These are phyloP conservation scores for Collybiopsis luxurians DNA, from an alignment of 768 basidiomycete genomes.

Conservation along the genomic window DNA sequence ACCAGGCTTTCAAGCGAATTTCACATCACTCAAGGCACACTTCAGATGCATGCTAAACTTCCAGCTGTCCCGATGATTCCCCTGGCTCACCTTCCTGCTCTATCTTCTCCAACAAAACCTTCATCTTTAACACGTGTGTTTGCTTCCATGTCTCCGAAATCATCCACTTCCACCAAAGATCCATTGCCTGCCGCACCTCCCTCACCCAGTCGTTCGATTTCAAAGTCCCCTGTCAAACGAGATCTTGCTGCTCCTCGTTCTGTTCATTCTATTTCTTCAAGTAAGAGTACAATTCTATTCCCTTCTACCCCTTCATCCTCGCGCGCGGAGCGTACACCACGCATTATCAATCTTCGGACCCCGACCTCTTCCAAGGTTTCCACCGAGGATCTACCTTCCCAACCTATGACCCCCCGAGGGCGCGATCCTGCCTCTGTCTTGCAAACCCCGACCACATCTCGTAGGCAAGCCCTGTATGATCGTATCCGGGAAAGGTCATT, in stretches of 20 bases:
- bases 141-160: slow-evolving; percentile 74
- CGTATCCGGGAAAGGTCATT: slow-evolving; percentile 74
- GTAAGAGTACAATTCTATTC: slow-evolving; percentile 48
- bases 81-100: slow-evolving; percentile 60
- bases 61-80: slow-evolving; percentile 56
- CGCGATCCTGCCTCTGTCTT: slow-evolving; percentile 52
- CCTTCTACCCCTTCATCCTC: slow-evolving; percentile 64
- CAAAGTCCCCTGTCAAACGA: slow-evolving; percentile 39
- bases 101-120: slow-evolving; percentile 50
- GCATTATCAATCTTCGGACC: slow-evolving; percentile 45
- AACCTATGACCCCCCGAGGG: slow-evolving; percentile 66
- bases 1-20: neutral
- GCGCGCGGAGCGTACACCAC: slow-evolving; percentile 35
- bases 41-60: slow-evolving; percentile 49
- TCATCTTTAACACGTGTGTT: slow-evolving; percentile 70
- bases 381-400: slow-evolving; percentile 29
- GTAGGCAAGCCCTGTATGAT: slow-evolving; percentile 79
- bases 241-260: slow-evolving; percentile 44
- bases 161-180: slow-evolving; percentile 38
- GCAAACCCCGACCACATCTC: slow-evolving; percentile 69
- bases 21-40: slow-evolving; percentile 2
- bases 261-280: slow-evolving; percentile 35
- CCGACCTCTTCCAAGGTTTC: slow-evolving; percentile 35
- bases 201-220: slow-evolving; percentile 35
- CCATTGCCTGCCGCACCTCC: slow-evolving; percentile 36